A percentile compares a stretch with the other conserved stretches of the same genome.
Conservation (phyloP, 768 basidiomycete genomes). For the Melanogaster broomeanus region DNA sequence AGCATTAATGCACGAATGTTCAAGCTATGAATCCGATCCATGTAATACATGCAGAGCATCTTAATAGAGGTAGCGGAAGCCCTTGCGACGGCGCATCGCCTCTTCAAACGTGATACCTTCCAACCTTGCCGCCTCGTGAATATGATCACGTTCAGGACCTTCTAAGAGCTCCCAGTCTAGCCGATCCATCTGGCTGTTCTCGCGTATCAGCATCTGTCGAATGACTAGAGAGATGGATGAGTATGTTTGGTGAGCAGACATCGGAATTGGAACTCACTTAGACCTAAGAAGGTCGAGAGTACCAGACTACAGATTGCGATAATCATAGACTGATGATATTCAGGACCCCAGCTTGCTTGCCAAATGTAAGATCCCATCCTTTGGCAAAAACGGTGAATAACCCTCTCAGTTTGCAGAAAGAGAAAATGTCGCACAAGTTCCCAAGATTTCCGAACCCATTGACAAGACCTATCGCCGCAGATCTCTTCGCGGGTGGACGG, state of each 20-base stretch:
- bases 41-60: no score
- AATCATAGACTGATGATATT: slow-evolving; percentile 63
- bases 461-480: slow-evolving; percentile 62
- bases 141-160: no score
- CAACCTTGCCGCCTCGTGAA: no score
- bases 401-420: neutral
- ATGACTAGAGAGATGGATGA: slow-evolving; percentile 36
- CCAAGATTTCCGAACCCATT: slow-evolving; percentile 63
- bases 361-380: slow-evolving; percentile 66
- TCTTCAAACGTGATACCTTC: slow-evolving; percentile 63
- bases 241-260: neutral
- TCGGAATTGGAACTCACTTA: slow-evolving; percentile 28
- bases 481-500: slow-evolving; percentile 52
- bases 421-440: slow-evolving; percentile 46
- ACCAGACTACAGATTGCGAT: slow-evolving; percentile 42
- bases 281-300: slow-evolving; percentile 31
- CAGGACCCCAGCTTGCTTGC: slow-evolving; percentile 61
- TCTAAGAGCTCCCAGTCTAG: slow-evolving; percentile 47
- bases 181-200: slow-evolving; percentile 52
- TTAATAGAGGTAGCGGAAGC: slow-evolving; percentile 62
- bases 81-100: slow-evolving; percentile 55
- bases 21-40: no score
- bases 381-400: neutral
- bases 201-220: slow-evolving; percentile 44
- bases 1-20: no score